Percentiles rank a stretch among this genome's conserved stretches.
Evolutionary conservation across 2,329 filamentous ascomycete genomes (phyloP).

Genomic region (Pyrenochaeta sp.): DNA sequence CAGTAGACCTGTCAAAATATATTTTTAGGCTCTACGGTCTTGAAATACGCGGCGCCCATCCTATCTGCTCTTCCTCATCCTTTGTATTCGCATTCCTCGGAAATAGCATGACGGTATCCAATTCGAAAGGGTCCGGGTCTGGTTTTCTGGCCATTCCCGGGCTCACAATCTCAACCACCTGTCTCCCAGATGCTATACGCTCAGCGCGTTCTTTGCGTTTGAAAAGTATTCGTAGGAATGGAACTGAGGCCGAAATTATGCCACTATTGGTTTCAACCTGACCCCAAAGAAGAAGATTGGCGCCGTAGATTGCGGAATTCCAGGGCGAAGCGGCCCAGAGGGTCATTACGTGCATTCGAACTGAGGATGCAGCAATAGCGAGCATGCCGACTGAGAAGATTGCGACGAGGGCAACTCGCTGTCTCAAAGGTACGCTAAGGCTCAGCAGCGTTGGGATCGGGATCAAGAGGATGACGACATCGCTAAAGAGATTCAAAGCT

Average conservation of each 20-base stretch:
- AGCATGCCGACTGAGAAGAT: conserved; percentile 47
- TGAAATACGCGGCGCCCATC: too few species aligned
- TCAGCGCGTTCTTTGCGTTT: conserved; percentile 23
- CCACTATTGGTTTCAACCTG: conserved; percentile 57
- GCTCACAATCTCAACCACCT: too few species aligned
- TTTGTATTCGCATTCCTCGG: too few species aligned
- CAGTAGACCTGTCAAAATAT: too few species aligned
- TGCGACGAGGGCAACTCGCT: conserved; percentile 60
- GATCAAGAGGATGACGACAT: conserved; percentile 53
- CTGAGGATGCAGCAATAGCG: conserved; percentile 44
- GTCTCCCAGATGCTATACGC: conserved; percentile 10
- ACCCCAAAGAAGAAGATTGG: conserved; percentile 53
- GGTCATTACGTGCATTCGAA: conserved; percentile 48
- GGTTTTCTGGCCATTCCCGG: too few species aligned
- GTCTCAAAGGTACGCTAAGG: conserved; percentile 57
- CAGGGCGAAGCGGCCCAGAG: conserved; percentile 46
- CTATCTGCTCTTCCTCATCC: too few species aligned
- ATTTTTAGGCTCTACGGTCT: too few species aligned
- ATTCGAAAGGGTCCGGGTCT: too few species aligned
- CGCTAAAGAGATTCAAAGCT: conserved; percentile 51
- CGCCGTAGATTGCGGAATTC: conserved; percentile 46
- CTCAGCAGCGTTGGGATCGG: conserved; percentile 56
- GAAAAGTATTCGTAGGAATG: conserved; percentile 54
- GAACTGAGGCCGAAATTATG: conserved; percentile 56
- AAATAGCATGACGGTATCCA: too few species aligned